A percentile compares a stretch with the other conserved stretches of the same genome.
These are phyloP conservation scores for Dothideomycetes sp. DNA, from an alignment of 2,329 filamentous ascomycete species.

Conservation along the genomic window DNA sequence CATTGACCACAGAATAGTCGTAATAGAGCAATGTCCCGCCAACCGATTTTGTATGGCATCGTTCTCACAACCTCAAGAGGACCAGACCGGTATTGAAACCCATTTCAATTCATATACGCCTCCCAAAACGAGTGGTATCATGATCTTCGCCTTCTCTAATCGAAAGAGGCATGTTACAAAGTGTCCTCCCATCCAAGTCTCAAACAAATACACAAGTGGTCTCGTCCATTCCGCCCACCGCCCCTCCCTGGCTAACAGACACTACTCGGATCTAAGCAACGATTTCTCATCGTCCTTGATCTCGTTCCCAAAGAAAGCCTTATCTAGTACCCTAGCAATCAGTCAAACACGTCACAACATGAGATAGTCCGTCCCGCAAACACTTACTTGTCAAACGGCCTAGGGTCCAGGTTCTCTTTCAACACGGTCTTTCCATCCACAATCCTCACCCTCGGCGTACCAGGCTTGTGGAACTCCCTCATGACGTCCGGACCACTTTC, in stretches of 20 bases:
- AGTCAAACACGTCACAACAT: neutral
- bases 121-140: neutral
- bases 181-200: no score
- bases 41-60: no score
- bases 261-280: neutral
- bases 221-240: no score
- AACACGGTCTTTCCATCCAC: slow-evolving; percentile 11
- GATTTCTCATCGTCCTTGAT: neutral
- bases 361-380: neutral
- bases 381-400: slow-evolving; percentile 5
- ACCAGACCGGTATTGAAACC: no score
- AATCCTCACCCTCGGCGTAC: slow-evolving; percentile 10
- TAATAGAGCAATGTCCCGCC: no score
- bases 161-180: no score
- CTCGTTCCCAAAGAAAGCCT: neutral
- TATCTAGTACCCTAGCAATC: neutral
- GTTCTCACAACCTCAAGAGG: no score
- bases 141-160: neutral
- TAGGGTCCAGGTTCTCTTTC: slow-evolving; percentile 11
- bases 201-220: no score
- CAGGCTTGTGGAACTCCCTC: slow-evolving; percentile 6
- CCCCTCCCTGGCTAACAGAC: no score
- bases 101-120: no score
- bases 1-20: no score
- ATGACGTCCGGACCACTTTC: slow-evolving; percentile 1